A percentile compares a stretch with the other conserved stretches of the same genome.
These are phyloP conservation scores for Botrytis fabae DNA, from an alignment of 2,329 filamentous ascomycete species.

Conservation along the genomic window DNA sequence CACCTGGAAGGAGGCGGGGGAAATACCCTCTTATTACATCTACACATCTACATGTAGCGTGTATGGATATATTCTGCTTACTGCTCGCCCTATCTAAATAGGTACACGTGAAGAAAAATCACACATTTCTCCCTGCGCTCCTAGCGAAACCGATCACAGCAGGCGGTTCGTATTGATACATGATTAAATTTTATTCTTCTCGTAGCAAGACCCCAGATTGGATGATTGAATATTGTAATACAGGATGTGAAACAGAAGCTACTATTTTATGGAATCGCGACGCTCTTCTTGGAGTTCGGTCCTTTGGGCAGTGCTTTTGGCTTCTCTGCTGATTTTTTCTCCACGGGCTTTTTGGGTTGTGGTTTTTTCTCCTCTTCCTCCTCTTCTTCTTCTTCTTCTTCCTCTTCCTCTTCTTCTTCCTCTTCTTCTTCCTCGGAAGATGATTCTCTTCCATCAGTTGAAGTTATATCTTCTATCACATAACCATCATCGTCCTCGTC, in stretches of 20 bases:
- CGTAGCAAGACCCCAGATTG: neutral
- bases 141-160: neutral
- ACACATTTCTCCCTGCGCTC: too few relatives aligned
- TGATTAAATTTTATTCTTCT: neutral
- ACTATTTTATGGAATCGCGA: neutral
- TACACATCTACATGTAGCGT: too few relatives aligned
- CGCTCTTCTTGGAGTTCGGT: slow-evolving; percentile 15
- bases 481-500: slow-evolving; percentile 15
- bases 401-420: fast-evolving
- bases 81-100: too few relatives aligned
- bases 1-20: too few relatives aligned
- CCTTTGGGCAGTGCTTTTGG: neutral
- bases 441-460: slow-evolving; percentile 10
- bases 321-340: neutral
- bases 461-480: slow-evolving; percentile 20
- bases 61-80: too few relatives aligned
- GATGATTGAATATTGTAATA: neutral
- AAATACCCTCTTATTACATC: too few relatives aligned
- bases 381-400: neutral
- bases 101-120: too few relatives aligned
- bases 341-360: slow-evolving; percentile 1
- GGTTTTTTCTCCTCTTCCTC: neutral
- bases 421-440: slow-evolving; percentile 7
- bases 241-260: neutral
- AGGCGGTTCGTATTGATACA: neutral